Percentiles rank a stretch among this genome's conserved stretches.
phyloP scores from a whole-genome alignment of 148 eudicot genomes.

The Rhododendron molle region DNA sequence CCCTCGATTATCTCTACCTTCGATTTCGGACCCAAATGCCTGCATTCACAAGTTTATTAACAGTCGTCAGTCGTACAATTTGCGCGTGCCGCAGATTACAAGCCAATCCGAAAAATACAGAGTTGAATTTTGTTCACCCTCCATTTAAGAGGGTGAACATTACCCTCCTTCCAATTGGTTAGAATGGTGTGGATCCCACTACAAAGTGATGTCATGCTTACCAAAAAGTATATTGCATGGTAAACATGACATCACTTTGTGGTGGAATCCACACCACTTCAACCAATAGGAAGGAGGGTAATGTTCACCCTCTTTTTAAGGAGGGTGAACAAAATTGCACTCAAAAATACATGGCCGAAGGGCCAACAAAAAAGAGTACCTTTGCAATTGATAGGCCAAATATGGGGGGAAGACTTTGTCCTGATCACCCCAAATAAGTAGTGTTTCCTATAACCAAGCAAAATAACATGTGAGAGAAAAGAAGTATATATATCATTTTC shows the following conservation, averaged over 20 bases:
- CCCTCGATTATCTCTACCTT: constrained; percentile 7
- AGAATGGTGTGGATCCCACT: no score
- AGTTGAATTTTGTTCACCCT: no score
- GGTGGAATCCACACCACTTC: no score
- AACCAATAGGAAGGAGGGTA: no score
- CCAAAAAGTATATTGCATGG: no score
- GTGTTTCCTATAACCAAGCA: constrained; percentile 36
- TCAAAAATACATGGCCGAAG: neutral
- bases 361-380: constrained; percentile 20
- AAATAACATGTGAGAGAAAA: neutral
- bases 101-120: neutral
- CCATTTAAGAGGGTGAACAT: no score
- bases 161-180: no score
- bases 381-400: constrained; percentile 46
- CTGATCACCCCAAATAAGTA: constrained; percentile 70
- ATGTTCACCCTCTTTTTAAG: no score
- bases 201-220: no score
- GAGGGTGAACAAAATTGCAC: no score
- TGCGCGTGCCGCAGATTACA: neutral
- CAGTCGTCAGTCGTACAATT: neutral
- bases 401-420: constrained; percentile 54
- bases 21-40: constrained; percentile 8
- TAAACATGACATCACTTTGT: no score
- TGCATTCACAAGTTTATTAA: neutral
- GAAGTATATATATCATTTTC: neutral